Conservation (phyloP, 129 eudicot species). For the Silybum marianum region DNA sequence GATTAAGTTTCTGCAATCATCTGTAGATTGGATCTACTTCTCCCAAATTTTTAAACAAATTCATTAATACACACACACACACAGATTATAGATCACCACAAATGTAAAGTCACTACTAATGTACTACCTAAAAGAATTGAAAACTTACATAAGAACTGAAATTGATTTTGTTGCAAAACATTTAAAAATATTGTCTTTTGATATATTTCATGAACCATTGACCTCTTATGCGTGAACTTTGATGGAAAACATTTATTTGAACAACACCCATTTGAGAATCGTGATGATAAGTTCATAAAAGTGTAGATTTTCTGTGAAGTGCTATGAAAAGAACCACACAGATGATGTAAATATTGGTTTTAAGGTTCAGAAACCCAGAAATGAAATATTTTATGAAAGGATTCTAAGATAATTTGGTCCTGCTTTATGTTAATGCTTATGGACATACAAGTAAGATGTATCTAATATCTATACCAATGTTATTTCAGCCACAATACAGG, state of each 20-base stretch:
- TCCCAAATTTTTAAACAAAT: neutral
- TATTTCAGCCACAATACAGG: conserved; percentile 66
- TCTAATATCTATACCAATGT: neutral
- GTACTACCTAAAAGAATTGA: too few species aligned
- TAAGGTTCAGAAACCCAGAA: neutral
- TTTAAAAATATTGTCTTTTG: neutral
- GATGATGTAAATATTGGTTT: neutral
- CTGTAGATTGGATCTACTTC: conserved; percentile 28
- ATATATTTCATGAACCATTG: neutral
- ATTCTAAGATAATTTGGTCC: neutral
- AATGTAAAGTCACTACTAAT: too few species aligned
- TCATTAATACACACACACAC: neutral
- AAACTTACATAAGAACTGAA: neutral
- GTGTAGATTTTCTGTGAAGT: conserved; percentile 4
- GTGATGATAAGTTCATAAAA: neutral
- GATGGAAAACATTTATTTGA: neutral
- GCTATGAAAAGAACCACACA: neutral
- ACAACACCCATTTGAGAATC: neutral
- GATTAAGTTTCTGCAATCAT: neutral
- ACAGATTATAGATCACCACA: neutral
- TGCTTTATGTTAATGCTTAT: neutral
- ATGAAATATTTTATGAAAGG: neutral
- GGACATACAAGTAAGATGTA: neutral
- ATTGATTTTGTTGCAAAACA: neutral
- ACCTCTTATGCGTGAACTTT: neutral